Conservation (phyloP, 2,329 filamentous ascomycete genomes). For the Botrytis elliptica region DNA sequence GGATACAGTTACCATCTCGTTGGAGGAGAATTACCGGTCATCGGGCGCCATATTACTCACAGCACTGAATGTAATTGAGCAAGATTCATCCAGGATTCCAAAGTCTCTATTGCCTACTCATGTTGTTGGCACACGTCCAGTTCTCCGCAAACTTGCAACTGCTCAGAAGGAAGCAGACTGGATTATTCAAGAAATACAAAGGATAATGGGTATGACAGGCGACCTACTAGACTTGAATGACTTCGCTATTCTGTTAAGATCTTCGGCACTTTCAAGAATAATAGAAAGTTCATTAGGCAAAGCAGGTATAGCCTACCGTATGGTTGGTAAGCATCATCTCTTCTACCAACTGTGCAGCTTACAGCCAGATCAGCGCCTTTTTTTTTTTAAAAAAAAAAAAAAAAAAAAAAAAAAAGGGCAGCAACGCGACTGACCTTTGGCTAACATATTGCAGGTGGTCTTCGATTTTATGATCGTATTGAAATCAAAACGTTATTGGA, state of each 20-base stretch:
- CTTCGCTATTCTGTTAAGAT: slow-evolving; percentile 83
- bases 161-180: slow-evolving; percentile 77
- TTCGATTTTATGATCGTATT: slow-evolving; percentile 85
- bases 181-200: slow-evolving; percentile 81
- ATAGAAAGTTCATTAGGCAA: slow-evolving; percentile 81
- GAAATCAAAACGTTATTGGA: slow-evolving; percentile 87
- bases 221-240: slow-evolving; percentile 72
- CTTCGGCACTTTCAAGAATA: slow-evolving; percentile 77
- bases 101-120: slow-evolving; percentile 82
- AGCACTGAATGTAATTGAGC: slow-evolving; percentile 84
- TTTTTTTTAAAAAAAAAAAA: no score
- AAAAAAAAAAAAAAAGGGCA: no score
- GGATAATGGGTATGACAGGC: slow-evolving; percentile 69
- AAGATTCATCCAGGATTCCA: slow-evolving; percentile 76
- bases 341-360: background rate
- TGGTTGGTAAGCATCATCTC: slow-evolving; percentile 62
- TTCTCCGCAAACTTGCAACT: slow-evolving; percentile 71
- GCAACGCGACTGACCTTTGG: slow-evolving; percentile 15
- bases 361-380: background rate
- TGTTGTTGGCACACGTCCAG: slow-evolving; percentile 73
- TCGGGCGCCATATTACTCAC: slow-evolving; percentile 79
- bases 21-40: slow-evolving; percentile 94
- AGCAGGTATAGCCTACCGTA: slow-evolving; percentile 80
- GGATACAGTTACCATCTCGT: slow-evolving; percentile 74
- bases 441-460: slow-evolving; percentile 51